A percentile compares a stretch with the other conserved stretches of the same genome.
phyloP scores from a whole-genome alignment of 305 asterid genomes.

The Withania somnifera region DNA sequence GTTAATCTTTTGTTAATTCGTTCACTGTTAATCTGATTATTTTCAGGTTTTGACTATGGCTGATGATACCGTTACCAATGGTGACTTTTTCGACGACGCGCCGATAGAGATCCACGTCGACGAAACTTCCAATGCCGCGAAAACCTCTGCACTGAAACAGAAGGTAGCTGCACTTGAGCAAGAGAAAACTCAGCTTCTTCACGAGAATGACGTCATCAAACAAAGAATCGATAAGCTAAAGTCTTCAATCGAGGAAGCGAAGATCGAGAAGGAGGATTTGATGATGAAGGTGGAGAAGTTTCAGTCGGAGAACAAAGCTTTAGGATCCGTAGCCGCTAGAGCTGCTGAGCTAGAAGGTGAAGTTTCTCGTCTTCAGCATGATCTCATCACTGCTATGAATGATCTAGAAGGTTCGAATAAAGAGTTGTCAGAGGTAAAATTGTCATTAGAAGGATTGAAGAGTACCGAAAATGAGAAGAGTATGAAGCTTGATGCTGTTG shows the following conservation, averaged over 20 bases:
- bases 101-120: slow-evolving; percentile 32
- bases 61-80: slow-evolving; percentile 33
- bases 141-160: slow-evolving; percentile 24
- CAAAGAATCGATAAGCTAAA: slow-evolving; percentile 32
- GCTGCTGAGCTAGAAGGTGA: slow-evolving; percentile 51
- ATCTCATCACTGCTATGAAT: slow-evolving; percentile 34
- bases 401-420: slow-evolving; percentile 34
- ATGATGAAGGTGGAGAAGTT: slow-evolving; percentile 19
- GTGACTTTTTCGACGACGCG: slow-evolving; percentile 35
- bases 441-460: slow-evolving; percentile 24
- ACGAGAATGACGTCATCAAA: slow-evolving; percentile 29
- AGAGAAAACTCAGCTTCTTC: slow-evolving; percentile 28
- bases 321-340: slow-evolving; percentile 40
- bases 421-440: slow-evolving; percentile 25
- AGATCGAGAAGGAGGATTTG: slow-evolving; percentile 25
- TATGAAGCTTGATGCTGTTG: slow-evolving; percentile 30
- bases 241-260: slow-evolving; percentile 18
- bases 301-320: slow-evolving; percentile 23
- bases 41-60: slow-evolving; percentile 34
- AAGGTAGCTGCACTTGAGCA: slow-evolving; percentile 39
- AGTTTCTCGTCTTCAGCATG: slow-evolving; percentile 48
- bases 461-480: slow-evolving; percentile 31
- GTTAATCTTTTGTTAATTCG: neutral
- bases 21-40: neutral
- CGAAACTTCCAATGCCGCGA: slow-evolving; percentile 14